phyloP scores from a whole-genome alignment of 2,329 filamentous ascomycete genomes.

The Fusarium tjaetaba region DNA sequence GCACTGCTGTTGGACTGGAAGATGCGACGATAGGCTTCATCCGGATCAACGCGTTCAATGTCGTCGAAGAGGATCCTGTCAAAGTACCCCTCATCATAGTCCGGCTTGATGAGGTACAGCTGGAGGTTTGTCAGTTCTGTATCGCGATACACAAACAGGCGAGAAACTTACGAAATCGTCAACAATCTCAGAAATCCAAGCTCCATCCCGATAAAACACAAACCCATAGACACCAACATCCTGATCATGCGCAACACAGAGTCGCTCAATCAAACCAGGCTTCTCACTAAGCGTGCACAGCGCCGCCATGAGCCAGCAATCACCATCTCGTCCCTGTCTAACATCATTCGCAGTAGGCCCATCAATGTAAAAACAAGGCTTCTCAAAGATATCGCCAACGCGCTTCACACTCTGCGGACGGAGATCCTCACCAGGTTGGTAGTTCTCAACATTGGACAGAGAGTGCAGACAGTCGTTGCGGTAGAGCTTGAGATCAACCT shows the following conservation, averaged over 20 bases:
- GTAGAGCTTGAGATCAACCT: conserved; percentile 75
- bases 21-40: conserved; percentile 71
- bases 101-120: conserved; percentile 65
- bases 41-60: conserved; percentile 60
- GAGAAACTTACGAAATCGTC: conserved; percentile 59
- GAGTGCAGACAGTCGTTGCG: conserved; percentile 61
- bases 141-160: background rate
- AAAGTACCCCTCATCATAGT: conserved; percentile 68
- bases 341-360: conserved; percentile 81
- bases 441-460: conserved; percentile 49
- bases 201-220: conserved; percentile 83
- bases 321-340: conserved; percentile 79
- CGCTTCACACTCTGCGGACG: conserved; percentile 70
- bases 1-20: conserved; percentile 80
- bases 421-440: conserved; percentile 47
- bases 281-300: conserved; percentile 81
- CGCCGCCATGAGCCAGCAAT: conserved; percentile 89
- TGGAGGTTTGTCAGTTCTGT: conserved; percentile 15
- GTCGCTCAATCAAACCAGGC: conserved; percentile 73
- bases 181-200: conserved; percentile 72
- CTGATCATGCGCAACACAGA: conserved; percentile 79
- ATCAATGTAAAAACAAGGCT: conserved; percentile 80
- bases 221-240: conserved; percentile 85
- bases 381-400: conserved; percentile 79
- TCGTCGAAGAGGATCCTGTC: conserved; percentile 57